Base-by-base conservation (phyloP, 2,329 filamentous ascomycete genomes). In the Penicillium sp. region DNA sequence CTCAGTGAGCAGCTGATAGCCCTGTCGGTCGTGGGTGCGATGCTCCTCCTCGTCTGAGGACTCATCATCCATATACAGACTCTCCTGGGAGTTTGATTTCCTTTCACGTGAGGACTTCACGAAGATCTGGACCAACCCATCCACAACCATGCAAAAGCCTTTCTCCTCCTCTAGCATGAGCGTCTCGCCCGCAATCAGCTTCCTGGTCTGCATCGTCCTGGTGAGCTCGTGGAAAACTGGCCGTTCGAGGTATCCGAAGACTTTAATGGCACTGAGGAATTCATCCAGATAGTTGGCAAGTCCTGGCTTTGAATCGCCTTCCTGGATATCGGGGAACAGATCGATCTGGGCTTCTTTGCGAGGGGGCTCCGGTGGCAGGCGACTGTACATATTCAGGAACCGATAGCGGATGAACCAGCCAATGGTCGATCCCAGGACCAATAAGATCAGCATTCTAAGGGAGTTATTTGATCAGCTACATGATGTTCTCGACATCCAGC, bases 181-280 rank as follows among this genome's bases (percentile, higher is more conserved):
- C 0, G 93, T 99, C 71, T 99, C 93, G 27, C 93, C 93, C 4
- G 93, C 92, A 63, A 97, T 95, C 41, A 99, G 78, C 71, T 96
- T 96, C 61, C 89, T 80, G 16, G 95, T 99, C 74, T 99, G 93
- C 93, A 99, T 99, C 51, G 91, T 96, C 52, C 93, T 80, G 0
- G 93, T 99, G 61, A 99, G 80, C 72, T 99, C 93, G 65, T 99
- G 95, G 64, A 99, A 99, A 35, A 99, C 93, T 0, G 93, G 90
- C 22, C 93, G 83, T 68, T 99, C 93, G 36, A 99, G 77, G 65
- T 97, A 99, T 8, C 93, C 93, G 72, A 99, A 99, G 50, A 99
- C 93, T 71, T 97, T 99, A 75, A 99, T 99, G 27, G 95, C 93
- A 66, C 91, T 97, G 18, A 99, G 76, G 62, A 99, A 99, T 69